Evolutionary conservation across 208 protist species (phyloP).

Genomic region (Wallacemonas rigidus): DNA sequence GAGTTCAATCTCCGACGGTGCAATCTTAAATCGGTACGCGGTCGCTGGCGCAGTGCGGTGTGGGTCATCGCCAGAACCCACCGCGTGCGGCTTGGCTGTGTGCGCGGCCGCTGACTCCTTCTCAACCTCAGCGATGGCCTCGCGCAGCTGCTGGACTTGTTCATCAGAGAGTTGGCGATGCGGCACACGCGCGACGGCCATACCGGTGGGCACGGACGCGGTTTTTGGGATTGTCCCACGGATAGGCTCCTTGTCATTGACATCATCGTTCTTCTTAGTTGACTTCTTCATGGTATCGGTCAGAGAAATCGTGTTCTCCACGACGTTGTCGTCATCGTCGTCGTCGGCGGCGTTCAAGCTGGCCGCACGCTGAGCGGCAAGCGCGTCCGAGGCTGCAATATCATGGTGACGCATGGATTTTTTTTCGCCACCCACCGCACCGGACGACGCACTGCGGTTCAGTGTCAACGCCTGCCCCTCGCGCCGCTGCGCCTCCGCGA

Average conservation of each 20-base stretch:
- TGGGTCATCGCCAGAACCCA: conserved; percentile 17
- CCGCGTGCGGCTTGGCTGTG: conserved; percentile 5
- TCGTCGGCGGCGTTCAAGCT: neutral
- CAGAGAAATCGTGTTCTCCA: conserved; percentile 19
- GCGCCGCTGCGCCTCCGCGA: neutral
- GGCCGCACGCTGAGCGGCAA: neutral
- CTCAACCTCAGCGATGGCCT: conserved; percentile 33
- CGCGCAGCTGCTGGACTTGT: conserved; percentile 37
- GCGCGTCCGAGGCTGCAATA: neutral
- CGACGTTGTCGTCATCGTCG: conserved; percentile 14
- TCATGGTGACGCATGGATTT: conserved; percentile 2
- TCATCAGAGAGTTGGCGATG: conserved; percentile 33
- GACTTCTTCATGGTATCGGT: neutral
- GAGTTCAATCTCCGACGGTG: conserved; percentile 74
- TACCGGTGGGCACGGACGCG: conserved; percentile 21
- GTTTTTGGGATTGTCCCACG: neutral
- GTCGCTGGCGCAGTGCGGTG: neutral
- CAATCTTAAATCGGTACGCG: conserved; percentile 49
- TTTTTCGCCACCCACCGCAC: neutral
- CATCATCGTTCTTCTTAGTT: conserved; percentile 1
- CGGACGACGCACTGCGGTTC: neutral
- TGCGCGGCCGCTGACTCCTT: conserved; percentile 27
- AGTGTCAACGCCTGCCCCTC: neutral
- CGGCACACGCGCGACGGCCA: conserved; percentile 35
- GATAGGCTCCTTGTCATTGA: neutral